Percentiles rank a stretch among this genome's conserved stretches.
Conservation (phyloP, 805 yeast species). For the Sugiyamaella americana region DNA sequence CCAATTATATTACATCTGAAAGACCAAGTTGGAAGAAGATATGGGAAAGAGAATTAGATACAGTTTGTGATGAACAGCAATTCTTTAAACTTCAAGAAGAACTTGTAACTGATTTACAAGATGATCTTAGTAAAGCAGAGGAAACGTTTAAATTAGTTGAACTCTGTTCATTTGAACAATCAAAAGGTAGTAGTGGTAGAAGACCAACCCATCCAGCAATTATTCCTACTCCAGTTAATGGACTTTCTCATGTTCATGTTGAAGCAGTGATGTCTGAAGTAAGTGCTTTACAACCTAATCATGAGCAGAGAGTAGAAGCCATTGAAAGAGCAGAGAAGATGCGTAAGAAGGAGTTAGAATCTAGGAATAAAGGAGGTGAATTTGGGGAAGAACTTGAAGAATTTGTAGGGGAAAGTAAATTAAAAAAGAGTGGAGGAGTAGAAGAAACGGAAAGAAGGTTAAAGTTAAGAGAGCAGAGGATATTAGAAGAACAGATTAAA, state of each 20-base stretch:
- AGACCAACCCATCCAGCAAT: constrained; percentile 33
- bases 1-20: constrained; percentile 58
- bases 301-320: constrained; percentile 79
- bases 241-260: constrained; percentile 25
- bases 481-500: constrained; percentile 42
- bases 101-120: constrained; percentile 66
- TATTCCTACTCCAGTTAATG: constrained; percentile 28
- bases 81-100: constrained; percentile 87
- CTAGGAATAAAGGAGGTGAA: constrained; percentile 45
- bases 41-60: constrained; percentile 88
- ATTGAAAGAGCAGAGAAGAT: constrained; percentile 79
- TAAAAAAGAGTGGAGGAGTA: constrained; percentile 82
- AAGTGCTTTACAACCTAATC: constrained; percentile 71
- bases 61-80: constrained; percentile 90
- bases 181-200: constrained; percentile 36
- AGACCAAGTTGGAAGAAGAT: constrained; percentile 81
- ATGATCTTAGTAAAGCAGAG: constrained; percentile 71
- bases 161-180: constrained; percentile 72
- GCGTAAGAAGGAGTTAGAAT: constrained; percentile 62
- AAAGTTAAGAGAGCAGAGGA: constrained; percentile 61
- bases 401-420: constrained; percentile 70
- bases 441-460: constrained; percentile 76
- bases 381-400: constrained; percentile 82
- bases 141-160: constrained; percentile 81
- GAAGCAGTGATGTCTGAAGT: constrained; percentile 82